phyloP scores from a whole-genome alignment of 202 grass and related monocot genomes.

The Eragrostis tef region DNA sequence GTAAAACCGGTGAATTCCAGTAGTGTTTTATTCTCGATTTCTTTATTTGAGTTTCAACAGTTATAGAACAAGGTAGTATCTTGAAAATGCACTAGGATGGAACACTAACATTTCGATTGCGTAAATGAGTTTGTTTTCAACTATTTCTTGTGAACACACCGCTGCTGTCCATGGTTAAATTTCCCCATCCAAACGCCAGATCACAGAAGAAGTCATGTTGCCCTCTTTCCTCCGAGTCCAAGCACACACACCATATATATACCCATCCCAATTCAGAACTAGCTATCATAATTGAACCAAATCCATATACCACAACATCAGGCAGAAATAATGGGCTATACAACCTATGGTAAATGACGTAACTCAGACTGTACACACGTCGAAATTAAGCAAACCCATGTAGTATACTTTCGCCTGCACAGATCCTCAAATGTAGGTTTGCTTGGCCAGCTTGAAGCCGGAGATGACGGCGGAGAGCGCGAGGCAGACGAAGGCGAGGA shows the following conservation, averaged over 20 bases:
- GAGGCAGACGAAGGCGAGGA: constrained; percentile 78
- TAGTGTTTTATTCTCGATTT: too few relatives aligned
- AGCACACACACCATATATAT: neutral
- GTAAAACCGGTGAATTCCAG: too few relatives aligned
- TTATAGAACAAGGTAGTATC: too few relatives aligned
- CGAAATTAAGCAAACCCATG: neutral
- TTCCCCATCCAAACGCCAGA: neutral
- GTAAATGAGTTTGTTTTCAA: neutral
- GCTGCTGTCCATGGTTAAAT: neutral
- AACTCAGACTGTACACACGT: constrained; percentile 23
- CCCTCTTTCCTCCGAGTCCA: neutral
- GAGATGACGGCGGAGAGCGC: constrained; percentile 67
- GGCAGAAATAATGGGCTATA: constrained; percentile 15
- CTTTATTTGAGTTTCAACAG: too few relatives aligned
- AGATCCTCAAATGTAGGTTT: constrained; percentile 60
- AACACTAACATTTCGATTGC: too few relatives aligned
- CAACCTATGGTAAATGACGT: neutral
- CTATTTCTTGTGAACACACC: neutral
- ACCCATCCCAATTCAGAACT: constrained; percentile 2
- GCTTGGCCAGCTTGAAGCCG: constrained; percentile 77
- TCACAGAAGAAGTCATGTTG: constrained; percentile 14
- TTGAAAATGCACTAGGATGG: too few relatives aligned
- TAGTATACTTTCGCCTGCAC: neutral
- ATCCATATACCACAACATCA: neutral
- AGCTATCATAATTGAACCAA: neutral